Base-by-base conservation (phyloP, 192 early-diverging fungal species). In the Coemansia sp. region DNA sequence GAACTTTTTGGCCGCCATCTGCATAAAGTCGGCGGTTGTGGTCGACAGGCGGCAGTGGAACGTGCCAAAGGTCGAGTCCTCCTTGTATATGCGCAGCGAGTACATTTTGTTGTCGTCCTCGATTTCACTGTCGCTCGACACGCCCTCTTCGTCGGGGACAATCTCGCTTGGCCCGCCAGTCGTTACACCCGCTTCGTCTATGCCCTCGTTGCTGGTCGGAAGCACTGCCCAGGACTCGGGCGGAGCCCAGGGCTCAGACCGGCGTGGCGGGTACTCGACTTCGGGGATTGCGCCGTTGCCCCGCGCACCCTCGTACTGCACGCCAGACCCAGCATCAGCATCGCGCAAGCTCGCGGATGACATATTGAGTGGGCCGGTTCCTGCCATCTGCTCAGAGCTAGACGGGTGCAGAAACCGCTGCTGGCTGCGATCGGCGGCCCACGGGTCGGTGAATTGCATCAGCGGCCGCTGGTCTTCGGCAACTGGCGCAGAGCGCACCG, bases 1-100 rank as follows among this genome's bases (percentile, higher is more conserved):
- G 58, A 90, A 92, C 65, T 95, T 95, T 67, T 86, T 89, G 14
- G 88, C 82, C 6, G 92, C 77, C 54, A 85, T 86, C 24, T 83
- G 74, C 58, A 89, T 82, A 30, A 95, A 68, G 42, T 93, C 91
- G n/a, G 80, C 80, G 3, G 90, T 86, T 0, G 89, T 86, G 6
- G 89, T 86, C 23, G 78, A 82, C 22, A 91, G 70, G 6, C 80
- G 81, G 31, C 86, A 88, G 51, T 84, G 84, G 25, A 95, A 84
- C 0, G 90, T 92, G 14, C 87, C 86, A 64, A 91, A 95, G 1
- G 93, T 92, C 28, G 82, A 81, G 60, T 95, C 91, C 6, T 83
- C 82, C 42, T 88, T 81, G 64, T 90, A 95, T 9, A 93, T 87
- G 22, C 91, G 86, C 57, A 95, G 72, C 25, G 76, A 87, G 70